A percentile compares a stretch with the other conserved stretches of the same genome.
These are phyloP conservation scores for Aspergillus terreus DNA, from an alignment of 2,329 filamentous ascomycete genomes.

Conservation along the genomic window DNA sequence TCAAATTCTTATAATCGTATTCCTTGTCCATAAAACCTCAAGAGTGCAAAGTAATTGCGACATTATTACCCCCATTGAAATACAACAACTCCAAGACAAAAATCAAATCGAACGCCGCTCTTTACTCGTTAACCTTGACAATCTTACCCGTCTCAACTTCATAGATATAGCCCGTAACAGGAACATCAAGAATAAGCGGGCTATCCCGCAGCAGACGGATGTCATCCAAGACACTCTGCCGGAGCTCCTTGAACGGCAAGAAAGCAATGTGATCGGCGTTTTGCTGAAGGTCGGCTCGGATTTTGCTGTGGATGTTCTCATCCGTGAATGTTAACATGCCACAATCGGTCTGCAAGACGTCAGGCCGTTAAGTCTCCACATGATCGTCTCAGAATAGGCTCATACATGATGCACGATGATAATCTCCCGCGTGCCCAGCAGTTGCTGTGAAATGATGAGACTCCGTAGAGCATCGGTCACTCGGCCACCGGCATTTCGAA, in stretches of 20 bases:
- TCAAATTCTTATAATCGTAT: too few species aligned
- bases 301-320: slow-evolving; percentile 58
- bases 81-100: too few species aligned
- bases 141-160: slow-evolving; percentile 70
- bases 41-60: too few species aligned
- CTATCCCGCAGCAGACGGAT: slow-evolving; percentile 58
- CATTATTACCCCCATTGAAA: too few species aligned
- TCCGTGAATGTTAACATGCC: slow-evolving; percentile 68
- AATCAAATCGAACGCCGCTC: too few species aligned
- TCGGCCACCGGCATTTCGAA: slow-evolving; percentile 68
- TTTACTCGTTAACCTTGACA: slow-evolving; percentile 19
- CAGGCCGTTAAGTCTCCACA: neutral
- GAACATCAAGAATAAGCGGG: slow-evolving; percentile 58
- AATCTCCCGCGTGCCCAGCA: slow-evolving; percentile 72
- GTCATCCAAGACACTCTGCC: slow-evolving; percentile 63
- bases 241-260: slow-evolving; percentile 61
- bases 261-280: slow-evolving; percentile 56
- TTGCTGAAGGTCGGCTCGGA: slow-evolving; percentile 50
- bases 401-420: slow-evolving; percentile 53
- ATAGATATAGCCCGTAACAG: slow-evolving; percentile 71
- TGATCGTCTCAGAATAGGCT: neutral
- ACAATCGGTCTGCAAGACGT: slow-evolving; percentile 52
- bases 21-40: too few species aligned
- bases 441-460: slow-evolving; percentile 73
- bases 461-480: slow-evolving; percentile 68